phyloP scores from a whole-genome alignment of 1,139 yeast species.

The Candida mesenterica region DNA sequence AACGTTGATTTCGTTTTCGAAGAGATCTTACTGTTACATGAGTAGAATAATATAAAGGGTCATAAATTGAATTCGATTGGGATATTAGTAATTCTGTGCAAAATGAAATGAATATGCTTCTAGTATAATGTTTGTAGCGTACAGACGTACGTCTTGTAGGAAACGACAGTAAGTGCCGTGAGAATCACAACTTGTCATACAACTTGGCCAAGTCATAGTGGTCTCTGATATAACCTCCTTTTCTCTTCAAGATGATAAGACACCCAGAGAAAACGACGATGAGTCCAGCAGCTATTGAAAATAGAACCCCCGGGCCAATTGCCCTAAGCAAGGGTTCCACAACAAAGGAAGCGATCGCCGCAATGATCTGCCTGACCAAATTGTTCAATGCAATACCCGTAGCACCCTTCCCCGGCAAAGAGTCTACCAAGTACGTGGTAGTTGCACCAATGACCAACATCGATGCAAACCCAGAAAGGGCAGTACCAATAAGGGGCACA shows the following conservation, averaged over 20 bases:
- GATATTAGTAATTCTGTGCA: too few relatives aligned
- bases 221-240: conserved; percentile 65
- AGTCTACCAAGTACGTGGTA: conserved; percentile 78
- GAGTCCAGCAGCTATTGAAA: conserved; percentile 62
- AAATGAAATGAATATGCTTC: too few relatives aligned
- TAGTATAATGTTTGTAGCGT: too few relatives aligned
- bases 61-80: too few relatives aligned
- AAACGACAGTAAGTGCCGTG: too few relatives aligned
- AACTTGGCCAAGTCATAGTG: conserved; percentile 58
- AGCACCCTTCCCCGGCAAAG: conserved; percentile 85
- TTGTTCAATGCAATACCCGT: conserved; percentile 86
- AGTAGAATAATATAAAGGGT: too few relatives aligned
- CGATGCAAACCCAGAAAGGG: conserved; percentile 76
- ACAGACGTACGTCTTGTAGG: too few relatives aligned
- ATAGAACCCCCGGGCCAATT: conserved; percentile 70
- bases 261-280: conserved; percentile 44
- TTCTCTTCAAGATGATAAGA: conserved; percentile 50
- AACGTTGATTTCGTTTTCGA: conserved; percentile 67
- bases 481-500: conserved; percentile 74
- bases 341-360: conserved; percentile 73
- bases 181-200: conserved; percentile 46
- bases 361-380: conserved; percentile 67
- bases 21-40: conserved; percentile 16
- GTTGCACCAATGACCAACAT: conserved; percentile 85
- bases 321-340: conserved; percentile 65